phyloP scores from a whole-genome alignment of 495 filamentous ascomycete genomes.

The Aspergillus saccharolyticus region DNA sequence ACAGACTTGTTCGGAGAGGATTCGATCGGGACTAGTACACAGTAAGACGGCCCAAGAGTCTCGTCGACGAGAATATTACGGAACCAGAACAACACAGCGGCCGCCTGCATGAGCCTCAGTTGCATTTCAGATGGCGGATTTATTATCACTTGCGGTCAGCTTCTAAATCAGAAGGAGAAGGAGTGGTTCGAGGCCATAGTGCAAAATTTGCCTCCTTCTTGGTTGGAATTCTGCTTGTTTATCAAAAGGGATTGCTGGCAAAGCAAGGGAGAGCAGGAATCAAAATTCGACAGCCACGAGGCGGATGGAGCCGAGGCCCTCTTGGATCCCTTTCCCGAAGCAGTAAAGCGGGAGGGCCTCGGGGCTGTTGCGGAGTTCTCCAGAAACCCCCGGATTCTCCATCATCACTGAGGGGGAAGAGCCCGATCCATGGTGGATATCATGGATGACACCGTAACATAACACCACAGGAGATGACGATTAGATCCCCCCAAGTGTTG shows the following conservation, averaged over 20 bases:
- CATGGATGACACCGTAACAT: neutral
- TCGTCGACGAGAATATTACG: conserved; percentile 15
- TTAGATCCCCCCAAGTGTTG: conserved; percentile 1
- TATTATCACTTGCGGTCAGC: neutral
- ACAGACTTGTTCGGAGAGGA: neutral
- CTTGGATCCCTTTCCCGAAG: neutral
- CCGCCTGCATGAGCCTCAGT: conserved; percentile 2
- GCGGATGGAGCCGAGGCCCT: conserved; percentile 1
- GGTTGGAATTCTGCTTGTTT: neutral
- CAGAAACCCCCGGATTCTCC: conserved; percentile 18
- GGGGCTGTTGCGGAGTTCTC: conserved; percentile 14
- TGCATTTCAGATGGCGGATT: neutral
- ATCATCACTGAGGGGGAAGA: too few species aligned
- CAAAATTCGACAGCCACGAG: neutral
- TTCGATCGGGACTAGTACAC: neutral
- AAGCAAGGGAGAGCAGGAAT: neutral
- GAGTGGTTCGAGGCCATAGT: neutral
- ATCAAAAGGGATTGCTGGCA: neutral
- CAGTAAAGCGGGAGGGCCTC: neutral
- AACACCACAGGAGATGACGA: conserved; percentile 5
- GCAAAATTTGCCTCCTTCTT: neutral
- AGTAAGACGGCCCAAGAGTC: neutral
- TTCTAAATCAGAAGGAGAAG: neutral
- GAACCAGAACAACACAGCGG: neutral
- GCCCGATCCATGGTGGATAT: neutral